These are phyloP conservation scores for Nicotiana knightiana DNA, from an alignment of 257 asterid genomes.

Conservation along the genomic window DNA sequence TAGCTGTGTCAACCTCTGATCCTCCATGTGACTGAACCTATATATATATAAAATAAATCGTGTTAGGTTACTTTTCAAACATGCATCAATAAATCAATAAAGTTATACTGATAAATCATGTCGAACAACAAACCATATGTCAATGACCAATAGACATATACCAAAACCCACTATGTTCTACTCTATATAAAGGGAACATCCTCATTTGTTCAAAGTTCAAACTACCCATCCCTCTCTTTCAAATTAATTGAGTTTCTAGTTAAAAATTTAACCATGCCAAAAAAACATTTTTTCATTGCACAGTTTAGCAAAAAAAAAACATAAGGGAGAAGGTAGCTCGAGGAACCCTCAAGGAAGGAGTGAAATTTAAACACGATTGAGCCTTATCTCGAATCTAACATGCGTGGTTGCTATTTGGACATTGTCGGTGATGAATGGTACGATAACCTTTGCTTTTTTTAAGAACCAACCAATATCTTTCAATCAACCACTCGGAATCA, in stretches of 20 bases:
- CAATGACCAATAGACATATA: background rate
- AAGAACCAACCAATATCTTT: background rate
- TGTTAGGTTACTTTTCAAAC: background rate
- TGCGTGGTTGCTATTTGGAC: background rate
- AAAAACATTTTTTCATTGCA: background rate
- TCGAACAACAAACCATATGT: background rate
- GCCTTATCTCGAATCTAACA: background rate
- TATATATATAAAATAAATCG: background rate
- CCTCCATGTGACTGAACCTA: background rate
- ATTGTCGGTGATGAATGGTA: background rate
- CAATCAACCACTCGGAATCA: background rate
- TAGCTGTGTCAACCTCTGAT: conserved; percentile 11
- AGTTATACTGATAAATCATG: background rate
- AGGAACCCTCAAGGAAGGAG: background rate
- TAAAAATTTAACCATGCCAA: background rate
- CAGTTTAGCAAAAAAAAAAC: background rate
- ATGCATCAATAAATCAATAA: background rate
- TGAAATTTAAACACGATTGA: background rate
- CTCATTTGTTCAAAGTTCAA: background rate
- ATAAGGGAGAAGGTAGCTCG: background rate
- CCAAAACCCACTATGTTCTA: background rate
- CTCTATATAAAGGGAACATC: background rate
- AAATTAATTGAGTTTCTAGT: background rate
- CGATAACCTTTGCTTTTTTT: background rate
- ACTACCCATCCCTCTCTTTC: background rate